These are phyloP conservation scores for Solanum medicagineum DNA, from an alignment of 257 asterid genomes.

Conservation along the genomic window DNA sequence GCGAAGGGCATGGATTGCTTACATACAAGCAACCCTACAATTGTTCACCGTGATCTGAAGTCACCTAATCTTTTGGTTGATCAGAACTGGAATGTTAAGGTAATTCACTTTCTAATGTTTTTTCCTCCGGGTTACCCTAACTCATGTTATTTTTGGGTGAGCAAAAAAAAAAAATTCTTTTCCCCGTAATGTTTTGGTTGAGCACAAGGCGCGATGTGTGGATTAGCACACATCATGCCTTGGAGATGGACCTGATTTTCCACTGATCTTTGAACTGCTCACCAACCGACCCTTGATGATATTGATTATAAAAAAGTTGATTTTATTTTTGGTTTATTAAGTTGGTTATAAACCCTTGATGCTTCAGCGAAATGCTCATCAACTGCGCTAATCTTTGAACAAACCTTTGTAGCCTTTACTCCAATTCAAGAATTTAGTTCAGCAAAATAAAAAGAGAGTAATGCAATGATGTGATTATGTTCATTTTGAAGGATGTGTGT, in stretches of 20 bases:
- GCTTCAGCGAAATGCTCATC: neutral
- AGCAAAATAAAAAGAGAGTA: neutral
- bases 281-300: neutral
- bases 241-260: neutral
- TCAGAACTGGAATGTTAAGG: constrained; percentile 96
- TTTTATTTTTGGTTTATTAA: neutral
- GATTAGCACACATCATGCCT: neutral
- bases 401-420: neutral
- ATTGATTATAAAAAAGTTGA: neutral
- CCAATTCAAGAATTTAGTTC: neutral
- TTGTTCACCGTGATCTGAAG: constrained; percentile 96
- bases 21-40: constrained; percentile 91
- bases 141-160: neutral
- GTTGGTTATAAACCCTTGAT: neutral
- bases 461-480: neutral
- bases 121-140: neutral
- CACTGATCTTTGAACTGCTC: neutral
- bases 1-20: constrained; percentile 99
- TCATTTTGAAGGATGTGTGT: neutral
- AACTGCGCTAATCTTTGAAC: neutral
- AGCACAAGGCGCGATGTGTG: neutral
- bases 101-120: constrained; percentile 10
- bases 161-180: neutral
- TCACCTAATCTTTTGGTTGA: constrained; percentile 98
- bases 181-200: neutral